phyloP scores from a whole-genome alignment of 2,329 filamentous ascomycete genomes.

The Fusarium sp. region DNA sequence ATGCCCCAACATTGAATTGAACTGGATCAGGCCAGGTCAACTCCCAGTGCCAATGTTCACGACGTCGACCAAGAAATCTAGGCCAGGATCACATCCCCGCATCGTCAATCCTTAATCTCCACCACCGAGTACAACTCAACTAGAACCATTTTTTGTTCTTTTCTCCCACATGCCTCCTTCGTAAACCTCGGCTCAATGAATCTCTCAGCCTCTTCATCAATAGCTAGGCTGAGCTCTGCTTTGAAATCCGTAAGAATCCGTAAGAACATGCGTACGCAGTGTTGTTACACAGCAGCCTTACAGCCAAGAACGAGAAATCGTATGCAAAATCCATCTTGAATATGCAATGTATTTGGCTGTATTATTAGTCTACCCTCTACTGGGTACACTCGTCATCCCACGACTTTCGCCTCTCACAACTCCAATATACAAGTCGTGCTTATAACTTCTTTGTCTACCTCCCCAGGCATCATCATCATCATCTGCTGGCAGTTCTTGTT shows the following conservation, averaged over 20 bases:
- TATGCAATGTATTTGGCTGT: slow-evolving; percentile 38
- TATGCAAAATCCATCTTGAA: slow-evolving; percentile 1
- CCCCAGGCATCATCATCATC: slow-evolving; percentile 23
- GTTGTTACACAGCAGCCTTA: not conserved
- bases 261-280: not conserved
- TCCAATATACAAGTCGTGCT: slow-evolving; percentile 33
- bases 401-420: slow-evolving; percentile 7
- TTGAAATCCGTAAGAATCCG: not conserved
- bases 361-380: slow-evolving; percentile 34
- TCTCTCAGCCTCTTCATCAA: not conserved
- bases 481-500: slow-evolving; percentile 3
- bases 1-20: not conserved
- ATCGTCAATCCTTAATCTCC: slow-evolving; percentile 31
- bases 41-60: slow-evolving; percentile 9
- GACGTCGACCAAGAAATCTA: slow-evolving; percentile 29
- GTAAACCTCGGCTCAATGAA: slow-evolving; percentile 30
- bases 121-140: slow-evolving; percentile 10
- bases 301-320: not conserved
- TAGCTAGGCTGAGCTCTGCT: not conserved
- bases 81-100: slow-evolving; percentile 22
- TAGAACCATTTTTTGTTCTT: not conserved
- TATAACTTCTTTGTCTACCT: slow-evolving; percentile 23
- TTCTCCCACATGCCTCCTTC: slow-evolving; percentile 26
- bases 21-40: not conserved
- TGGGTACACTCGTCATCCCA: slow-evolving; percentile 17